A percentile compares a stretch with the other conserved stretches of the same genome.
Conservation (phyloP, 345 rosid genomes). For the Crucihimalaya himalaica region DNA sequence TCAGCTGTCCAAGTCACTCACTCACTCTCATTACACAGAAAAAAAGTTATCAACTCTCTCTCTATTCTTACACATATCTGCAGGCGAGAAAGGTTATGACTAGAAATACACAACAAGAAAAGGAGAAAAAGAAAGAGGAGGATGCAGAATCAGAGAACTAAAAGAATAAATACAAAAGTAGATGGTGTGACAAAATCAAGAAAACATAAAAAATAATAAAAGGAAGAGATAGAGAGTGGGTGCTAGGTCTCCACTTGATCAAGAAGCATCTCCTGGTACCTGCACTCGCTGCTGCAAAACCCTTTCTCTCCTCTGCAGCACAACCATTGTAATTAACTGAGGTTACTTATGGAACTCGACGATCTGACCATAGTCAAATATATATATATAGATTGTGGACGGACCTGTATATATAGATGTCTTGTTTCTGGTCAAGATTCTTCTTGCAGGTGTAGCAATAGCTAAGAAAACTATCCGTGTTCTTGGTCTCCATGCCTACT, state of each 20-base stretch:
- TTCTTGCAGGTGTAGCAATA: slow-evolving; percentile 64
- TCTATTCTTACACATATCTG: slow-evolving; percentile 29
- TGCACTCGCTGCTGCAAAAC: slow-evolving; percentile 80
- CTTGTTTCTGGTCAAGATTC: slow-evolving; percentile 57
- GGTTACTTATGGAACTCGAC: slow-evolving; percentile 1
- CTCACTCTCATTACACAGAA: background rate
- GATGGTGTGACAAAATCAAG: slow-evolving; percentile 15
- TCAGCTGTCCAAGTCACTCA: background rate
- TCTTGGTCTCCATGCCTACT: background rate
- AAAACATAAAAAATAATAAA: background rate
- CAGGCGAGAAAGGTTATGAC: slow-evolving; percentile 25
- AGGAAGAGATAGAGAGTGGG: background rate
- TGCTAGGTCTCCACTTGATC: slow-evolving; percentile 49
- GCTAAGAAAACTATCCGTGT: slow-evolving; percentile 13
- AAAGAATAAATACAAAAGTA: slow-evolving; percentile 8
- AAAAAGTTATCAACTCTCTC: background rate
- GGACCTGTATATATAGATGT: slow-evolving; percentile 75
- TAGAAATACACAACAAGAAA: background rate
- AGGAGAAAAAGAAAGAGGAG: background rate
- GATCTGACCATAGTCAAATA: background rate
- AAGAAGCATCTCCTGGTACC: slow-evolving; percentile 67
- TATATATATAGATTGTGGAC: background rate
- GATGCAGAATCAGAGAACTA: background rate
- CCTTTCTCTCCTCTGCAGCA: slow-evolving; percentile 81
- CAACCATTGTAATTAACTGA: background rate